Evolutionary conservation across 1,284 basidiomycete species (phyloP), one percentile per base, ranked within the genome.

Genomic region (Ustilago trichophora): DNA sequence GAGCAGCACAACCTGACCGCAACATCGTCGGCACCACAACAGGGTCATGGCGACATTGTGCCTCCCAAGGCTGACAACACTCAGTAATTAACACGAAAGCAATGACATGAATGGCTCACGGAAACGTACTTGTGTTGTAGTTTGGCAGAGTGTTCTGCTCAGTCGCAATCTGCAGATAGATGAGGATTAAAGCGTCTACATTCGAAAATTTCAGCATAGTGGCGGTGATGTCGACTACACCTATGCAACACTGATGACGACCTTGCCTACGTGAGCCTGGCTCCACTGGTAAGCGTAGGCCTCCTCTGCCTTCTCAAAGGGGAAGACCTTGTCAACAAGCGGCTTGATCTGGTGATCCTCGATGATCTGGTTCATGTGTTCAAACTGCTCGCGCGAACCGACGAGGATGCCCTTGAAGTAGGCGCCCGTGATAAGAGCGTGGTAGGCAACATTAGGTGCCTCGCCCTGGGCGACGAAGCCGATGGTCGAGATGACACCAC

Each of bases 401-500:
- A 85, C 64, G 9, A 82, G 72, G 42, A 85, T 80, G 21, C 84
- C 84, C 32, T 58, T 82, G 53, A 71, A 65, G 52, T 59, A 48
- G 37, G 63, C 64, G 7, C 64, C 57, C 19, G 59, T 59, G 19
- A 31, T 6, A 3, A 76, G 53, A 4, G 54, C 56, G 6, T 63
- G 64, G 33, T 24, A 46, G 22, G 53, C 50, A 19, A 72, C 51
- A 33, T 63, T 67, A 32, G 50, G 69, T 12, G 55, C 31, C 26
- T 70, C 66, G 46, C 69, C 44, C 36, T 51, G 41, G 0, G 83
- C 82, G 6, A 87, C 80, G 37, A 82, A 81, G 9, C 87, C 87
- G 36, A 88, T 85, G 38, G 85, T 73, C 49, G 85, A 82, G 47
- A 88, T 80, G 15, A 83, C 81, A 3, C 87, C 87, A 7, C 83